Percentiles rank a stretch among this genome's conserved stretches.
Evolutionary conservation across 2,329 filamentous ascomycete species (phyloP).

Genomic region (Colletotrichum siamense): DNA sequence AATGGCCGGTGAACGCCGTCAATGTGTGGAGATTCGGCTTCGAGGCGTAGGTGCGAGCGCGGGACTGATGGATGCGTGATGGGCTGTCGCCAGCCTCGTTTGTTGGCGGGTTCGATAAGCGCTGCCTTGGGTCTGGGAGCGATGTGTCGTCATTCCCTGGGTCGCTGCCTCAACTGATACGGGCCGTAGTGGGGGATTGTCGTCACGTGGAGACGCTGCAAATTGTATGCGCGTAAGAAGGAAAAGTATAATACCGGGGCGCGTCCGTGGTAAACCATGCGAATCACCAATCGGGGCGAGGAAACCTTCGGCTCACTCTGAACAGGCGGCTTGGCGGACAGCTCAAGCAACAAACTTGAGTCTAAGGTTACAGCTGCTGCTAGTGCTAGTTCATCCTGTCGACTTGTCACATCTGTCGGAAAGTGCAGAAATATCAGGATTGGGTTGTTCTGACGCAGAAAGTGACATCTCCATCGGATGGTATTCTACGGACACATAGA

Average conservation of each 20-base stretch:
- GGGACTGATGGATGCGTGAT: background rate
- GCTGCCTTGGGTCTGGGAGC: slow-evolving; percentile 13
- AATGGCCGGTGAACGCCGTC: background rate
- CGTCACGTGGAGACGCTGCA: slow-evolving; percentile 13
- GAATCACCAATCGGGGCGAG: background rate
- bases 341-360: background rate
- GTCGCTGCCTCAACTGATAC: slow-evolving; percentile 13
- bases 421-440: background rate
- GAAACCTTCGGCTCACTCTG: background rate
- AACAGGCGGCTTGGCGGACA: background rate
- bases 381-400: background rate
- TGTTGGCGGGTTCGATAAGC: slow-evolving; percentile 9
- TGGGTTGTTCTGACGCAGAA: background rate
- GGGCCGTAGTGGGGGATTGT: slow-evolving; percentile 9
- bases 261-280: background rate
- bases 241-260: background rate
- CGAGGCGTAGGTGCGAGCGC: background rate
- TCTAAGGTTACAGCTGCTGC: background rate
- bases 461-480: background rate
- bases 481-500: background rate
- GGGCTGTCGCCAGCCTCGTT: slow-evolving; percentile 14
- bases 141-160: slow-evolving; percentile 19
- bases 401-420: background rate
- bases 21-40: background rate
- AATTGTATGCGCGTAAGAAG: background rate